Evolutionary conservation across 805 yeast genomes (phyloP).

Genomic region (Kodamaea leandrae): DNA sequence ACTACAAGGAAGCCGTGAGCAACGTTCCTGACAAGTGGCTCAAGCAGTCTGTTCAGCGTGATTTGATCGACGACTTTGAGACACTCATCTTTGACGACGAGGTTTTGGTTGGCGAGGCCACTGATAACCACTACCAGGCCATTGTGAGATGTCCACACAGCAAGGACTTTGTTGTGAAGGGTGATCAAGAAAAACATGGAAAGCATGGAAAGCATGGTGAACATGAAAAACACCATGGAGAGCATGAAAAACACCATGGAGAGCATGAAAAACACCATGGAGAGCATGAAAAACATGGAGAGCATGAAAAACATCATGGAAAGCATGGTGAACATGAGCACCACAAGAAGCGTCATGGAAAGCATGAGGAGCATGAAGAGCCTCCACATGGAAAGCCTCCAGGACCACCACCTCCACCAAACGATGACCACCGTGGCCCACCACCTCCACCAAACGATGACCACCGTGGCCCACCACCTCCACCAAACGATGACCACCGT

Average conservation of each 20-base stretch:
- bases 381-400: neutral
- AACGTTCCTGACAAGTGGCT: slow-evolving; percentile 37
- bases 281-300: neutral
- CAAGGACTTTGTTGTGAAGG: neutral
- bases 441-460: neutral
- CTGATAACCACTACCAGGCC: slow-evolving; percentile 2
- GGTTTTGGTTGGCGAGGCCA: slow-evolving; percentile 3
- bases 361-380: neutral
- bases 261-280: slow-evolving; percentile 2
- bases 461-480: neutral
- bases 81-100: neutral
- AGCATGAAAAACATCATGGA: slow-evolving; percentile 1
- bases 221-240: slow-evolving; percentile 1
- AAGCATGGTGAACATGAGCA: neutral
- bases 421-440: neutral
- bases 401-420: neutral
- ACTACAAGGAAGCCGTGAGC: slow-evolving; percentile 31
- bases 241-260: neutral
- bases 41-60: slow-evolving; percentile 9
- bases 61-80: neutral
- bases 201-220: neutral
- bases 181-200: neutral
- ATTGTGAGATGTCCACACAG: slow-evolving; percentile 1
- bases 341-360: neutral
- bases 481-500: neutral